Base-by-base conservation (phyloP, 352 stramenopile species). In the Pythium brachiatum region DNA sequence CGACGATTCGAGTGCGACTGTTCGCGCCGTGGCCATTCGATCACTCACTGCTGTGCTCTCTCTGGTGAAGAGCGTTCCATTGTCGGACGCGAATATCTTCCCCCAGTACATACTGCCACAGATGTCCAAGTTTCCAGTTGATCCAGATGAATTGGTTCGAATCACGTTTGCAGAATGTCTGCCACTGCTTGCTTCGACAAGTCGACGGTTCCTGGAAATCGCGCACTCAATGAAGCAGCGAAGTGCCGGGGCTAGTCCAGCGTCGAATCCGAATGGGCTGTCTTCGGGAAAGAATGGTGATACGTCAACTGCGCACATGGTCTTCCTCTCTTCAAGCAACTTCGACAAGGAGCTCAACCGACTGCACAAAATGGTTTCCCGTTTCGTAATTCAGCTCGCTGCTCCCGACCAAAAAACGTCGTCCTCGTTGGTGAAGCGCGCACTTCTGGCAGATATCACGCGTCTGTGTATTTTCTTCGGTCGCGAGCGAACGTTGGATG, bases 381-480 rank as follows among this genome's bases (percentile, higher is more conserved):
- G 93, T 5, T 98, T 97, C 72, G 90, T 98, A 13, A 93, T 98
- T 21, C 90, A 97, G 60, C 88, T 98, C 16, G 95, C 92, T 70
- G 94, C 69, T 27, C 96, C 76, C 0, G 86, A 96, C 62, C 85
- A 95, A 56, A 94, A 94, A 55, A 80, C 81, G 13, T 93, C 94
- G 47, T 98, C 96, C 21, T 94, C 93, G 27, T 78, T 98, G 36
- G 88, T 97, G 15, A 99, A 99, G 68, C 92, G 89, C 26, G 91
- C 94, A 20, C 69, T 99, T n/a, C 77, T 99, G 23, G 68, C 83
- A 16, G 91, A 98, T 68, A 95, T 99, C 47, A 95, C 90, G n/a
- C 81, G 92, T 11, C 77, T 99, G 9, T 99, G 96, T 53, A 88
- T 97, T 20, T 99, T 99, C 69, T 99, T 99, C 72, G 96, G 95